Percentiles rank a stretch among this genome's conserved stretches.
Evolutionary conservation across 768 basidiomycete species (phyloP).

Genomic region (Xerocomus brunneocitrinus): DNA sequence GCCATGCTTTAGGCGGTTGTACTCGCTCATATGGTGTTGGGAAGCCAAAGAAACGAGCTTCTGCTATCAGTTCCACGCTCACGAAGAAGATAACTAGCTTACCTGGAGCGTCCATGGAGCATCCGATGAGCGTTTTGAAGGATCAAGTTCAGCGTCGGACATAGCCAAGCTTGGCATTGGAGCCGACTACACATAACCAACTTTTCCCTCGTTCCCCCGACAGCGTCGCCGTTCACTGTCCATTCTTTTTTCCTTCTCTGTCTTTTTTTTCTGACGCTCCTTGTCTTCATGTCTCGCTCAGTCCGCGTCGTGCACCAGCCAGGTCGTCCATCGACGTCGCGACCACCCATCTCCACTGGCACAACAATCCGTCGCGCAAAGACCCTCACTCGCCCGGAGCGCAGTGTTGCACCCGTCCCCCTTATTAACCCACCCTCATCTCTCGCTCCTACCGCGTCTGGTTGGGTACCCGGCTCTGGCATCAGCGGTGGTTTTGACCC

Average conservation of each 20-base stretch:
- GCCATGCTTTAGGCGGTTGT: conserved; percentile 67
- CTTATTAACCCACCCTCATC: conserved; percentile 80
- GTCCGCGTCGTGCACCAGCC: conserved; percentile 15
- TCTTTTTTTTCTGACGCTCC: no score
- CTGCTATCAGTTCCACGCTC: conserved; percentile 1
- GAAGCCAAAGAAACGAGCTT: conserved; percentile 60
- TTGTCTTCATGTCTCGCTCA: conserved; percentile 19
- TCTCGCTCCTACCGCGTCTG: conserved; percentile 35
- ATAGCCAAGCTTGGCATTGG: neutral
- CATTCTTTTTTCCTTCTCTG: neutral
- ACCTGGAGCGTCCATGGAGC: conserved; percentile 25
- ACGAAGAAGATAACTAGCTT: neutral
- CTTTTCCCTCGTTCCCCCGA: neutral
- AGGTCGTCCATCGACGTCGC: conserved; percentile 37
- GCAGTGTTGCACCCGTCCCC: conserved; percentile 88
- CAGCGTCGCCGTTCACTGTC: neutral
- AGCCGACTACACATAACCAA: neutral
- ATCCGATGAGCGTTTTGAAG: neutral
- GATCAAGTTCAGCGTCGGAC: conserved; percentile 2
- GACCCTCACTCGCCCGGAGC: conserved; percentile 94
- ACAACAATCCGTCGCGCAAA: conserved; percentile 81
- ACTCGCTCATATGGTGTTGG: conserved; percentile 70
- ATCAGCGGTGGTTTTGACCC: conserved; percentile 37
- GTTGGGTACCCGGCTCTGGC: conserved; percentile 35
- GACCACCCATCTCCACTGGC: conserved; percentile 45